Evolutionary conservation across 2,329 filamentous ascomycete genomes (phyloP), one percentile per base, ranked within the genome.

Genomic region (Coniochaeta sp.): DNA sequence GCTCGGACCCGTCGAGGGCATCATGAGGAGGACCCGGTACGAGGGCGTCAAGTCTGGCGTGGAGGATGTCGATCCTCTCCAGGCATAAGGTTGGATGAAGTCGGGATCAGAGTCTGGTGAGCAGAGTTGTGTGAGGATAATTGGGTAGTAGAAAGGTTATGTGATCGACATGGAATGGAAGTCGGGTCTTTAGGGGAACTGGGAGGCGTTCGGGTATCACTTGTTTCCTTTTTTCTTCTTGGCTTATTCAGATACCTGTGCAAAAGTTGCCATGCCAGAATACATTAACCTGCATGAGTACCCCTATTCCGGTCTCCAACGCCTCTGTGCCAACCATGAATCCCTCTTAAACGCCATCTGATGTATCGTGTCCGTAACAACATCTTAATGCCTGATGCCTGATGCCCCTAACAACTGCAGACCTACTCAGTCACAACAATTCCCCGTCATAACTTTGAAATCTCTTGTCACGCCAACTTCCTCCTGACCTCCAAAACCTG

Each of bases 1-100:
- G 61, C 75, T 99, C 30, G 94, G 94, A 2, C 91, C 92, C 1
- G 91, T 97, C 26, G 91, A 96, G 70, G 86, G 90, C 55, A 95
- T 97, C 66, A 90, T 99, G 89, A 81, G 94, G 68, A 82, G 94
- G 63, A 89, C 81, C 46, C 76, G 77, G 63, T 85, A 85, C 59
- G 73, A 78, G 54, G 77, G 76, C 24, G 75, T 82, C 60, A 78
- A 76, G 66, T 76, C 78, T 20, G 80, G 81, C 6, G 81, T 85
- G 7, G 82, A 87, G 65, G 79, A 83, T 60, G 76, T 87, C 65
- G 85, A 88, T 64, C 85, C 85, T 22, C 71, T 88, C 59, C 75
- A 81, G n/a, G n/a, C n/a, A n/a, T n/a, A n/a, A n/a, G n/a, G n/a
- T 66, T 45, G 62, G 53, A 53, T n/a, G n/a, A n/a, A n/a, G n/a